Base-by-base conservation (phyloP, 1,284 basidiomycete species). In the Rhodofomes roseus region DNA sequence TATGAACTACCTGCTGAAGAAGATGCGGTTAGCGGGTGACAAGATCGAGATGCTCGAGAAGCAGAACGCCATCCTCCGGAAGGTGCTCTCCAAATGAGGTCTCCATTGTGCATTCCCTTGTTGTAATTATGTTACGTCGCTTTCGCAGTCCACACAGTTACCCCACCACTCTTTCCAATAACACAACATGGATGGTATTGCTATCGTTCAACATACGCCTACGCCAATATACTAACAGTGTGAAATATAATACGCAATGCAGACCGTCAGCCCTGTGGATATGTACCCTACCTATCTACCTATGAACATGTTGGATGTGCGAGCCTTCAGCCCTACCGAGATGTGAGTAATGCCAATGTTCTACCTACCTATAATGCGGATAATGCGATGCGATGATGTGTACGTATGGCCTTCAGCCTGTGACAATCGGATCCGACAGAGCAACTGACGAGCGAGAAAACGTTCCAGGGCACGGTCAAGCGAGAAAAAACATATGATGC, bases 41-140 rank as follows among this genome's bases (percentile, higher is more conserved):
- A 92, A 87, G 74, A 76, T 95, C 46, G 85, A 86, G 64, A 71
- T 66, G 23, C 69, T 91, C 68, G 93, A 95, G 72, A 83, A 77
- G 68, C 81, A 82, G 74, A 93, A 91, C 69, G 73, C 69, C 25
- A 83, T 83, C 66, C 74, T 93, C 76, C 89, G 86, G 77, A 89
- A 82, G 76, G 74, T 83, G 16, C 66, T 73, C 14, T 61, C 67
- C 14, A 65, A 62, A 46, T 58, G 37, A 58, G 54, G 27, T 22
- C 18, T 34, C n/a, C 37, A 16, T 39, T 16, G 4, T 18, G 16
- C 16, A 4, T 14, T 8, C 37, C 16, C 37, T 6, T 39, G 16
- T 39, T 34, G 31, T 34, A 11, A 4, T 39, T 3, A 4, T 9
- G 43, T 36, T 18, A 9, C n/a, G 27, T 34, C 50, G n/a, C 12